A percentile compares a stretch with the other conserved stretches of the same genome.
phyloP scores from a whole-genome alignment of 768 basidiomycete species.

The Holtermanniella nyarrowii region DNA sequence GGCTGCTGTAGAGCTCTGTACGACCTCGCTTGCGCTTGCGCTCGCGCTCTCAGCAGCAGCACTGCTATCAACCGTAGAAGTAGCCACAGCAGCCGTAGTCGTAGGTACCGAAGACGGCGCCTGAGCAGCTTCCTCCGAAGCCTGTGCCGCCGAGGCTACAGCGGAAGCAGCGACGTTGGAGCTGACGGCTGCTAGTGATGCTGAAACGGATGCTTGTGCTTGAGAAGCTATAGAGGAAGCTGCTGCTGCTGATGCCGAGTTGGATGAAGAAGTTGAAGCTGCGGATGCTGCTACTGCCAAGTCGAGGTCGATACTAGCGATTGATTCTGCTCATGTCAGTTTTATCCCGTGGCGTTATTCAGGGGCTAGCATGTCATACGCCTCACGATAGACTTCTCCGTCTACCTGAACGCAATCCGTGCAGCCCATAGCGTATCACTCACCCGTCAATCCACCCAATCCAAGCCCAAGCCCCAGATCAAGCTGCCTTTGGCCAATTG shows the following conservation, averaged over 20 bases:
- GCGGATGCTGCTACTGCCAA: no score
- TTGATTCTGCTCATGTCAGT: no score
- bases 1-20: background rate
- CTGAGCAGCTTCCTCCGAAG: background rate
- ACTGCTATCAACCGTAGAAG: background rate
- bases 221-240: background rate
- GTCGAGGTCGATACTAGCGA: background rate
- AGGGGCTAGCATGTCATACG: no score
- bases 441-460: no score
- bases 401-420: no score
- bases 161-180: background rate
- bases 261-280: background rate
- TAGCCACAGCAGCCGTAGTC: background rate
- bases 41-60: background rate
- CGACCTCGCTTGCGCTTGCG: background rate
- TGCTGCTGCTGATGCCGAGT: background rate
- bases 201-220: background rate
- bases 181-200: background rate
- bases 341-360: no score
- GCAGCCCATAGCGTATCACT: no score
- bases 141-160: no score
- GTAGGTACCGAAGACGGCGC: background rate
- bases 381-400: no score
- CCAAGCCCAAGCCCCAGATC: no score
- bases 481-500: no score